Conservation (phyloP, 75 land plant species). For the Pinus taeda region DNA sequence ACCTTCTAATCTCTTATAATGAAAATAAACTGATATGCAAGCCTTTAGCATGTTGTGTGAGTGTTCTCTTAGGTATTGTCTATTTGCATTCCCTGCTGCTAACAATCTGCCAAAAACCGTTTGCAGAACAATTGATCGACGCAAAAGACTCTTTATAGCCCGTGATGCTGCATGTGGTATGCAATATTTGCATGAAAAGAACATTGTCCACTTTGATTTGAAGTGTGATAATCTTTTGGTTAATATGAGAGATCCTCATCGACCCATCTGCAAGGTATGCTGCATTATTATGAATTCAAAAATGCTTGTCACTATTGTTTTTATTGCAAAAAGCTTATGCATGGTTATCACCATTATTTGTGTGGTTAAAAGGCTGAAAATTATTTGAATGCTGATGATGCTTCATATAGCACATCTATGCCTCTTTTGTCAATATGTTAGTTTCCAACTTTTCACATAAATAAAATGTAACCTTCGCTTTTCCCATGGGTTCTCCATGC, state of each 20-base stretch:
- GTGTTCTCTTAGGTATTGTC: background rate
- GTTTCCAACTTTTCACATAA: background rate
- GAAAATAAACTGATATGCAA: background rate
- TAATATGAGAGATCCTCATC: conserved; percentile 40
- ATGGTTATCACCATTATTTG: background rate
- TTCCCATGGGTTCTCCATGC: background rate
- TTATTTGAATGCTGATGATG: background rate
- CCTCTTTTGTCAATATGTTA: background rate
- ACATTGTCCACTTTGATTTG: conserved; percentile 50
- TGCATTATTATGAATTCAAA: background rate
- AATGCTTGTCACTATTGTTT: background rate
- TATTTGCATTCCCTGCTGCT: background rate
- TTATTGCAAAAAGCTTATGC: background rate
- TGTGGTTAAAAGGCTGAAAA: background rate
- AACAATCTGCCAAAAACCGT: background rate
- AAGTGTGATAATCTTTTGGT: conserved; percentile 51
- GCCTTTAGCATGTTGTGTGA: background rate
- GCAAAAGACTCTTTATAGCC: conserved; percentile 34
- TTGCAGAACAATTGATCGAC: conserved; percentile 36
- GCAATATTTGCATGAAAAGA: conserved; percentile 52
- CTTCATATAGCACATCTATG: background rate
- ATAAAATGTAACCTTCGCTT: background rate
- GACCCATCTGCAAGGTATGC: conserved; percentile 45
- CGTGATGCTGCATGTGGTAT: conserved; percentile 59
- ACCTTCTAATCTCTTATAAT: background rate